Base-by-base conservation (phyloP, 441 rosid genomes). In the Brassica hybrid region DNA sequence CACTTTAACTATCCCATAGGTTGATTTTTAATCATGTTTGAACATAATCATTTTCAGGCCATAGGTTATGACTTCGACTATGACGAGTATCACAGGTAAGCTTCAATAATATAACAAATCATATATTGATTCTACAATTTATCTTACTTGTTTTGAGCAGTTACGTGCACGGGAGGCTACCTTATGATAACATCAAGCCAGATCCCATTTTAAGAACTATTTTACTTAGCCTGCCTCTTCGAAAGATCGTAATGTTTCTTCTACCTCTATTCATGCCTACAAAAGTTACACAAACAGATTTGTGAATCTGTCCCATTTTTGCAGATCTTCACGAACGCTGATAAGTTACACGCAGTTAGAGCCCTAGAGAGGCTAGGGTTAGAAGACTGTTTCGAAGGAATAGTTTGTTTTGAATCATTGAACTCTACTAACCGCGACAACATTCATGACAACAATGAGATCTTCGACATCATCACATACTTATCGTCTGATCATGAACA, bases 271-370 rank as follows among this genome's bases (percentile, higher is more conserved):
- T 11, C 2, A 65, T 65, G 8, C 34, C 19, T 18, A 18, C 12
- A 41, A 41, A 36, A 36, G 7, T 64, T 64, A 14, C 25, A 16
- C 48, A 12, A 16, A 32, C 8, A 3, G 21, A n/a, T n/a, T 58
- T 56, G 27, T 30, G 38, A 17, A 54, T 57, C 10, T 61, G 43
- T 58, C 63, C 45, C 41, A 64, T 74, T 43, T 79, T 87, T 2
- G 30, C 76, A 95, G 99, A 85, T 95, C 25, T 95, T 95, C 78
- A 95, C 98, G 23, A 95, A 95, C 79, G 97, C 94, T 1, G 98
- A 93, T 79, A 83, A 83, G 69, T 78, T 81, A 19, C 99, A 95
- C 58, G 94, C 96, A 10, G 84, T 75, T 3, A 89, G 84, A 71
- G 93, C 72, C 58, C 91, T 95, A 5, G 80, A 78, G 70, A 86